Evolutionary conservation across 73 alveolate genomes (phyloP).

Genomic region (Paraurostyla sp.): DNA sequence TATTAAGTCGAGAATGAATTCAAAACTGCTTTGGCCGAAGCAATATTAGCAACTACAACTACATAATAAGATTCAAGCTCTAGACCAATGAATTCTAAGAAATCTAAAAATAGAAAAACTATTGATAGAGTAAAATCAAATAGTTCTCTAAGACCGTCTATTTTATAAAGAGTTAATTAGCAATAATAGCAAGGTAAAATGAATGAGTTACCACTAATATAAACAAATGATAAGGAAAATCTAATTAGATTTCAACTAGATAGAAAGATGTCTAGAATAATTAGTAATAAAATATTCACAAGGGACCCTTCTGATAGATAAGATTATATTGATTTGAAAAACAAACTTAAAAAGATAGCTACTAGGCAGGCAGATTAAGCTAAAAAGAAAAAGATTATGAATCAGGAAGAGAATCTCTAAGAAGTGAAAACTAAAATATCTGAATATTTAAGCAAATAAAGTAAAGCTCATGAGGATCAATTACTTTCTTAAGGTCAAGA

Average conservation of each 20-base stretch:
- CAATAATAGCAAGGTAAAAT: too few relatives aligned
- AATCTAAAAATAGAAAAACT: not conserved
- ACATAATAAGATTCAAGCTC: too few relatives aligned
- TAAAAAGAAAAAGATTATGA: not conserved
- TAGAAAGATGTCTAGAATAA: not conserved
- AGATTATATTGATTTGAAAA: constrained; percentile 1
- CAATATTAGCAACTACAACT: not conserved
- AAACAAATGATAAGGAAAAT: not conserved
- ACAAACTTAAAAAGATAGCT: not conserved
- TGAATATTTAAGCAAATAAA: not conserved
- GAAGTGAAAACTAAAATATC: not conserved
- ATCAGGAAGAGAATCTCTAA: not conserved
- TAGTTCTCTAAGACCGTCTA: too few relatives aligned
- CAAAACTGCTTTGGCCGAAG: not conserved
- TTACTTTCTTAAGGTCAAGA: not conserved
- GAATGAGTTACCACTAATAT: too few relatives aligned
- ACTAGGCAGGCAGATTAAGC: not conserved
- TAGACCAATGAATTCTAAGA: too few relatives aligned
- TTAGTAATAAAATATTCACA: constrained; percentile 28
- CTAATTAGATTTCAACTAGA: not conserved
- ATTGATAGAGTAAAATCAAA: too few relatives aligned
- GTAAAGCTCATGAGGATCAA: not conserved
- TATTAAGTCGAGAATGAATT: not conserved
- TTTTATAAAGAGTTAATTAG: too few relatives aligned
- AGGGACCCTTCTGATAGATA: not conserved